A percentile compares a stretch with the other conserved stretches of the same genome.
These are phyloP conservation scores for Brassica cretica DNA, from an alignment of 345 rosid species.

Conservation along the genomic window DNA sequence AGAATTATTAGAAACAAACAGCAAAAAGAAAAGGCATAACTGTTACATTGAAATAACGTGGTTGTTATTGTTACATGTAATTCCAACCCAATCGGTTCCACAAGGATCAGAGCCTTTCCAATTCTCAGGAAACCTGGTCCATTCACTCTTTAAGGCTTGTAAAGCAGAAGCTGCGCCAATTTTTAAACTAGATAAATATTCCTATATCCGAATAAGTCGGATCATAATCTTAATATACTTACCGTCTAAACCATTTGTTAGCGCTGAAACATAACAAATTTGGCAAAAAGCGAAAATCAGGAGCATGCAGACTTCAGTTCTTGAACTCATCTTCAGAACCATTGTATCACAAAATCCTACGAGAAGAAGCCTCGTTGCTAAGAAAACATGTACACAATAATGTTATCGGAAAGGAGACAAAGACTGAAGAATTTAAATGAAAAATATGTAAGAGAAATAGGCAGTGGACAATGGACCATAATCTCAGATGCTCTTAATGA, in stretches of 20 bases:
- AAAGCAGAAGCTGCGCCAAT: constrained; percentile 48
- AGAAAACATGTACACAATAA: constrained; percentile 23
- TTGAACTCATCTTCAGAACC: constrained; percentile 41
- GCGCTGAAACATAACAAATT: constrained; percentile 23
- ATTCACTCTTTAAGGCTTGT: constrained; percentile 40
- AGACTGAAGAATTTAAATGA: constrained; percentile 19
- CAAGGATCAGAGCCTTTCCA: constrained; percentile 84
- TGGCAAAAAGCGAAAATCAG: constrained; percentile 19
- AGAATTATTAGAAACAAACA: neutral
- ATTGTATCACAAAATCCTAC: neutral
- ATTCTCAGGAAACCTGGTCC: constrained; percentile 54
- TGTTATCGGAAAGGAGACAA: neutral
- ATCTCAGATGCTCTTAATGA: no score
- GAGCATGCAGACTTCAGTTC: constrained; percentile 39
- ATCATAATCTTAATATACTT: neutral
- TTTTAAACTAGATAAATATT: neutral
- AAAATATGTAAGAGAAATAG: neutral
- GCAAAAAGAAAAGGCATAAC: neutral
- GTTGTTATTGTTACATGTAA: constrained; percentile 41
- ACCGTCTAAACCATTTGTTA: constrained; percentile 26
- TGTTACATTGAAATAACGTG: neutral
- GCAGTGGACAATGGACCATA: constrained; percentile 15
- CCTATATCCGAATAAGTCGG: neutral
- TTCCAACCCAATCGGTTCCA: constrained; percentile 67
- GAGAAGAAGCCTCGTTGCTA: neutral